phyloP scores from a whole-genome alignment of 2,329 filamentous ascomycete genomes.

The Trichoderma polysporum region DNA sequence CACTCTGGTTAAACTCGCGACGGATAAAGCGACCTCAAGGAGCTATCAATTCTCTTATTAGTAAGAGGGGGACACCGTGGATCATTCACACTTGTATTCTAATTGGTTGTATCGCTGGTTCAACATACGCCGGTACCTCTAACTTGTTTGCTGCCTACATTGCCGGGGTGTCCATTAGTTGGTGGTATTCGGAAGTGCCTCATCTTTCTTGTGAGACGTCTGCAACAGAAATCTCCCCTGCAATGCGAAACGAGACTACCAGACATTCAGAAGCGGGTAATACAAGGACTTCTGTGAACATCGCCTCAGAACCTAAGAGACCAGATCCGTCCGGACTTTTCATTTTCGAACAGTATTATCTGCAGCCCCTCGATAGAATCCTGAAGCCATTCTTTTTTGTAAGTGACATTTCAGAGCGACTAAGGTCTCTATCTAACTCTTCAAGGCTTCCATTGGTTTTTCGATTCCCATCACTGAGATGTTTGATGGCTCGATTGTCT shows the following conservation, averaged over 20 bases:
- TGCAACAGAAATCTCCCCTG: background rate
- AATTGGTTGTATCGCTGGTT: conserved; percentile 47
- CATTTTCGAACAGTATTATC: conserved; percentile 34
- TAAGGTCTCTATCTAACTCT: background rate
- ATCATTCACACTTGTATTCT: conserved; percentile 50
- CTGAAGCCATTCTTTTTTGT: conserved; percentile 73
- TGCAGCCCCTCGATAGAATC: conserved; percentile 45
- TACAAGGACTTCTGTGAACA: background rate
- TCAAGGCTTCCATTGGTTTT: conserved; percentile 63
- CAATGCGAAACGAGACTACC: background rate
- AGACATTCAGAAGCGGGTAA: background rate
- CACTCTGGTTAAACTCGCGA: conserved; percentile 34
- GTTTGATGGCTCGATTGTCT: conserved; percentile 63
- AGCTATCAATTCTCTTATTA: conserved; percentile 29
- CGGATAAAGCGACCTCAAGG: conserved; percentile 29
- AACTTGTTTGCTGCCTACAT: conserved; percentile 63
- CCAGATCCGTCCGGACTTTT: conserved; percentile 34
- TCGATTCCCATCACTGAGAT: conserved; percentile 72
- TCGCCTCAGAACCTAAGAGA: background rate
- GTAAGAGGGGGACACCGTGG: conserved; percentile 35
- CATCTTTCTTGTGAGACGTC: conserved; percentile 22
- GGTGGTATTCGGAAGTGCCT: conserved; percentile 52
- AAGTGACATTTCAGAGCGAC: background rate
- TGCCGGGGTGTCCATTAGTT: conserved; percentile 57
- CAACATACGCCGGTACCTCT: conserved; percentile 62